Evolutionary conservation across 331 rosid genomes (phyloP), one percentile per base, ranked within the genome.

Genomic region (Quercus phellos): DNA sequence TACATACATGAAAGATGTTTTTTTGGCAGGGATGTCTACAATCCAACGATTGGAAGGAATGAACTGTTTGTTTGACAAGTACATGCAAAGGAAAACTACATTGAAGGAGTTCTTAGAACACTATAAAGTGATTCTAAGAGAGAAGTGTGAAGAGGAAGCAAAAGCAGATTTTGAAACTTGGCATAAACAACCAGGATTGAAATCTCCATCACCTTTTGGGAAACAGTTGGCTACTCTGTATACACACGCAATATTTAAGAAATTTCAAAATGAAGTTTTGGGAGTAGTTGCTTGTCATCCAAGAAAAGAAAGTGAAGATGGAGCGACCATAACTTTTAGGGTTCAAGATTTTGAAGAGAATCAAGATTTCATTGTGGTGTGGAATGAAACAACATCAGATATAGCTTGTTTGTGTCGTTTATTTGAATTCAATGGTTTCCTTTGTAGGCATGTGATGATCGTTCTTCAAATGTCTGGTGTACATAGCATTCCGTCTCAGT

Each of bases 211-310:
- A 21, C 91, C 91, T 53, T 89, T 82, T 74, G 93, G 86, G 69
- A 89, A 87, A 80, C 91, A 89, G 80, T 84, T 85, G 93, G 84
- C 77, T 51, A 51, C 83, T 16, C 51, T 86, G 55, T 87, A 90
- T 77, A 90, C 94, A 14, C 86, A 84, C 63, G 64, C 82, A 4
- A 64, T 87, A 55, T 85, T 90, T 66, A 90, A 84, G 81, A 90
- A 86, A 32, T 90, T 90, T 84, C 90, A 90, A 74, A 82, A 75
- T 32, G 91, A 90, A 87, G 94, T 90, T 50, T 84, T 90, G 85
- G 94, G 94, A 71, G 94, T 81, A 61, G 90, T 86, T 82, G 91
- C 94, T 73, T 89, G 93, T 82, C 93, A 89, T 81, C 91, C 90
- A 78, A 87, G 74, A 75, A 84, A 74, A 76, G 90, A 85, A 80